Evolutionary conservation across 441 rosid species (phyloP), one percentile per base, ranked within the genome.

Genomic region (Pelargonium fulgidum): DNA sequence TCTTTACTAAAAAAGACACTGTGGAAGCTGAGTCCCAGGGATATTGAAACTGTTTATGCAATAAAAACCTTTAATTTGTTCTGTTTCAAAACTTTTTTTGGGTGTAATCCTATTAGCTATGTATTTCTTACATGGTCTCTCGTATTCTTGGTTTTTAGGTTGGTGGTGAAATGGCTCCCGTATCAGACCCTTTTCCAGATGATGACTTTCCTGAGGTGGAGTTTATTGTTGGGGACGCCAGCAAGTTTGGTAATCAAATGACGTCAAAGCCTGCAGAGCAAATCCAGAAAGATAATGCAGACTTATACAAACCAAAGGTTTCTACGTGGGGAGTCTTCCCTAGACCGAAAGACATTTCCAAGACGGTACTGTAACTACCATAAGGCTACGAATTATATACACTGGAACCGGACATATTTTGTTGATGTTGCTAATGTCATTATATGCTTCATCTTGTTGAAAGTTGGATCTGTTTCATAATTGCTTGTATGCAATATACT

Each of bases 311-410:
- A 77, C 98, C 97, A 4, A 89, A 80, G 80, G 96, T 92, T 76
- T 88, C 97, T 2, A 84, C 97, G 1, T 90, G 97, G 97, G 97
- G 98, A 63, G 96, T 93, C 72, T 87, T 87, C 70, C 97, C 96
- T 8, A 83, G 97, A 68, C 94, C 97, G 10, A 87, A 82, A 80
- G 83, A 90, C 81, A 90, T 93, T 78, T 93, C 98, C 66, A 81
- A 84, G 76, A 81, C 87, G 76, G 98, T 90, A 86, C 71, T 75
- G 22, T 13, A 42, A 17, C 52, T 29, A 44, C 65, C 16, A 59
- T n/a, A 3, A 17, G 20, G 7, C 1, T 69, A 68, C n/a, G 44
- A 4, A 56, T 16, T 54, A 12, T 52, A 20, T 22, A 22, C 24
- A 22, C 24, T 22, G 24, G 24, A 22, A 22, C 24, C 1, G 24